Conservation (phyloP, 2,329 filamentous ascomycete species). For the Verticillium dahliae region DNA sequence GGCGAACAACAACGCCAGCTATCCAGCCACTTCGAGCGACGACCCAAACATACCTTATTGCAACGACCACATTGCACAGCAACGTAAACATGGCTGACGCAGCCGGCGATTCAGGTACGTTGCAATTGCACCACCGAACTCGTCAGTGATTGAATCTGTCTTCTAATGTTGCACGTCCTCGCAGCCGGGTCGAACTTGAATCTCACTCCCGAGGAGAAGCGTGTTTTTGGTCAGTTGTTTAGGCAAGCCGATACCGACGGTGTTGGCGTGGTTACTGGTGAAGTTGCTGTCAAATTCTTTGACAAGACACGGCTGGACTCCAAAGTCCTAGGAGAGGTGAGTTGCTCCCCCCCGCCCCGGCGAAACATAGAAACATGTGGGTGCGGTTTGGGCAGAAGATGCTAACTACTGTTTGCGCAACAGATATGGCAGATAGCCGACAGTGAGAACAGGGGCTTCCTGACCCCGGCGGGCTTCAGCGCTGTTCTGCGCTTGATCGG, state of each 20-base stretch:
- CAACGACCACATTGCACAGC: background rate
- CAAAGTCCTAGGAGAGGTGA: conserved; percentile 77
- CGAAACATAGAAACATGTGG: background rate
- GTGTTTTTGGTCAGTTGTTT: conserved; percentile 88
- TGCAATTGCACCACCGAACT: background rate
- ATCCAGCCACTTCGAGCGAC: background rate
- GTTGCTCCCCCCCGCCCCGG: conserved; percentile 20
- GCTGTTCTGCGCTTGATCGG: conserved; percentile 90
- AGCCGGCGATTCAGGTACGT: background rate
- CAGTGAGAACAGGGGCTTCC: conserved; percentile 87
- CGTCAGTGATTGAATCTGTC: background rate
- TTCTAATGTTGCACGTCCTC: background rate
- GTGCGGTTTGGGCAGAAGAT: background rate
- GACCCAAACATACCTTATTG: background rate
- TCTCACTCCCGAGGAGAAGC: conserved; percentile 86
- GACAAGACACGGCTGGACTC: conserved; percentile 89
- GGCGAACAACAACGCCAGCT: background rate
- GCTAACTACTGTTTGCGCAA: background rate
- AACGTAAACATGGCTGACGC: background rate
- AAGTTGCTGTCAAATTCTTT: conserved; percentile 95
- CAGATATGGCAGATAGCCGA: conserved; percentile 99
- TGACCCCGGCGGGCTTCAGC: conserved; percentile 89
- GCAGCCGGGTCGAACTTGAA: conserved; percentile 66
- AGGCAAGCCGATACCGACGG: conserved; percentile 86
- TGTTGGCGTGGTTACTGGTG: conserved; percentile 90